phyloP scores from a whole-genome alignment of 2,329 filamentous ascomycete species.

The Lecanicillium sp. region DNA sequence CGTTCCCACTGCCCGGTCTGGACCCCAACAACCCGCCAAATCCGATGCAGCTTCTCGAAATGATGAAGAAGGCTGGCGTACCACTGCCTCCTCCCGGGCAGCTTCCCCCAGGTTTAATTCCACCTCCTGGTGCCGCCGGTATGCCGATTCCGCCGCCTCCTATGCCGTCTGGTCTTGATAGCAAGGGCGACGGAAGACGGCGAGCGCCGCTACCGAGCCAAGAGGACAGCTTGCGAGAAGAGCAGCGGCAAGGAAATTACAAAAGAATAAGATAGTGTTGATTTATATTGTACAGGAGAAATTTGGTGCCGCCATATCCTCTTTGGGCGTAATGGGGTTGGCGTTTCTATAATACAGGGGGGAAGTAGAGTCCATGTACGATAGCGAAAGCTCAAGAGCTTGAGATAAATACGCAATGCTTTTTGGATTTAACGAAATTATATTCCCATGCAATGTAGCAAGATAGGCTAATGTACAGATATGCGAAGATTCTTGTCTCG shows the following conservation, averaged over 20 bases:
- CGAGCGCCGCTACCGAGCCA: slow-evolving; percentile 75
- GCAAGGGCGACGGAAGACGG: slow-evolving; percentile 33
- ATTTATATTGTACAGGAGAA: no score
- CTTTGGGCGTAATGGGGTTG: no score
- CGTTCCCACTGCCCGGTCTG: slow-evolving; percentile 46
- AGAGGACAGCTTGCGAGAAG: slow-evolving; percentile 71
- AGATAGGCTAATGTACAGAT: slow-evolving; percentile 3
- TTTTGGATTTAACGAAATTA: no score
- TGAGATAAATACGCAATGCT: no score
- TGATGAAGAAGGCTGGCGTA: slow-evolving; percentile 60
- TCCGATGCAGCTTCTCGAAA: slow-evolving; percentile 54
- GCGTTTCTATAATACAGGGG: no score
- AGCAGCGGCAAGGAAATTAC: slow-evolving; percentile 63
- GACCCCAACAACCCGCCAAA: slow-evolving; percentile 56
- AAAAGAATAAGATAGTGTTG: slow-evolving; percentile 27
- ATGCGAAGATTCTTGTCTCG: neutral
- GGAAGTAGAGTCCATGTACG: no score
- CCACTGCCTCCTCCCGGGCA: slow-evolving; percentile 50
- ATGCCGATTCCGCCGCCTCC: slow-evolving; percentile 34
- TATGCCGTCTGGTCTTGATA: slow-evolving; percentile 30
- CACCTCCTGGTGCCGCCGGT: slow-evolving; percentile 32
- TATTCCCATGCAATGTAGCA: no score
- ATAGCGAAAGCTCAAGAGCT: no score
- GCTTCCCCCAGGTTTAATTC: slow-evolving; percentile 39
- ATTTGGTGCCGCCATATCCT: no score